Evolutionary conservation across 345 rosid genomes (phyloP).

Genomic region (Sonneratia alba): DNA sequence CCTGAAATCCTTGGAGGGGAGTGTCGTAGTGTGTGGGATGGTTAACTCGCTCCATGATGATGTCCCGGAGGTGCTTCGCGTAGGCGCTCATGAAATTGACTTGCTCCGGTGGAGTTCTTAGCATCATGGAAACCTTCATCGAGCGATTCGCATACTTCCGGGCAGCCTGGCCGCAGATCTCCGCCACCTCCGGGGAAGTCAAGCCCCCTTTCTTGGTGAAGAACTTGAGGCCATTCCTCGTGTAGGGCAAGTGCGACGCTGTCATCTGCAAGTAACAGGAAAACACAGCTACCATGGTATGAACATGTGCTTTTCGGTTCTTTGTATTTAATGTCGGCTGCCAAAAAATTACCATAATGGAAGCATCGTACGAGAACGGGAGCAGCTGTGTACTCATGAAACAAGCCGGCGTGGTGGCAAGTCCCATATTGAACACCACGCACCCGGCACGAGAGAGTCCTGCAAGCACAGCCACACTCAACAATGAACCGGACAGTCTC

Average conservation of each 20-base stretch:
- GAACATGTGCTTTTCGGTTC: too few relatives aligned
- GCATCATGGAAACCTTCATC: constrained; percentile 50
- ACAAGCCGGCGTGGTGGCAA: constrained; percentile 95
- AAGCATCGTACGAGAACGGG: constrained; percentile 71
- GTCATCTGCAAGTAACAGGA: constrained; percentile 47
- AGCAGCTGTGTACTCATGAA: constrained; percentile 76
- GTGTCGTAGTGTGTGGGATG: constrained; percentile 73
- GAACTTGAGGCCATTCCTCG: constrained; percentile 82
- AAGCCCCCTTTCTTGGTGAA: constrained; percentile 88
- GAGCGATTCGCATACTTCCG: constrained; percentile 59
- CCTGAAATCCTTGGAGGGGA: constrained; percentile 82
- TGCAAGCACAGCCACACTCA: constrained; percentile 68
- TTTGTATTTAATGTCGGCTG: neutral
- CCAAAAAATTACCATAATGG: constrained; percentile 56
- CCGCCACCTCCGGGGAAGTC: constrained; percentile 75
- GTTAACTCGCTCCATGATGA: constrained; percentile 67
- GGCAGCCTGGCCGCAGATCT: constrained; percentile 67
- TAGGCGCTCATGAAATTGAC: constrained; percentile 81
- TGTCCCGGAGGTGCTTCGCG: constrained; percentile 50
- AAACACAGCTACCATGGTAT: neutral
- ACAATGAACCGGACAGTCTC: constrained; percentile 47
- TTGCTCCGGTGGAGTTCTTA: constrained; percentile 27
- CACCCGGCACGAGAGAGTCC: constrained; percentile 83
- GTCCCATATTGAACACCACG: constrained; percentile 69
- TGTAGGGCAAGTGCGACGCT: constrained; percentile 90